Conservation (phyloP, 2,329 filamentous ascomycete species). For the Fonsecaea nubica region DNA sequence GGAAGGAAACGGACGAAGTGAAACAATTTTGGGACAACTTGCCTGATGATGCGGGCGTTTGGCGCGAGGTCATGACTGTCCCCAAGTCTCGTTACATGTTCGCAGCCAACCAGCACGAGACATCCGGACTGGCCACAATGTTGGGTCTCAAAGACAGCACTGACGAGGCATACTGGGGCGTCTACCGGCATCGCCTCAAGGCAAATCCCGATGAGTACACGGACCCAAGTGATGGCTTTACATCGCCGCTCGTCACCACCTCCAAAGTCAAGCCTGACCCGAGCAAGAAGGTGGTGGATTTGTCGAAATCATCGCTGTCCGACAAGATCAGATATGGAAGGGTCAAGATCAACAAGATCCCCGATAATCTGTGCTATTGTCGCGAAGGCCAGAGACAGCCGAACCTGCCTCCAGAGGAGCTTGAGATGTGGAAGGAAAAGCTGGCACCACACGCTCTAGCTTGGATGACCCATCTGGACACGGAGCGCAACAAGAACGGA, state of each 20-base stretch:
- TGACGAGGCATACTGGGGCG: slow-evolving; percentile 29
- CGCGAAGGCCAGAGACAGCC: slow-evolving; percentile 28
- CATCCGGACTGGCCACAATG: slow-evolving; percentile 23
- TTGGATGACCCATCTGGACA: slow-evolving; percentile 30
- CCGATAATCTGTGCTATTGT: slow-evolving; percentile 27
- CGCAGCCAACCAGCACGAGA: slow-evolving; percentile 21
- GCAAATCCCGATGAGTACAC: slow-evolving; percentile 26
- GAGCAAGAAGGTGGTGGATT: slow-evolving; percentile 22
- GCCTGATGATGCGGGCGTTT: slow-evolving; percentile 29
- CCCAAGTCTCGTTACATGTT: slow-evolving; percentile 30
- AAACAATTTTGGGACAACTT: slow-evolving; percentile 25
- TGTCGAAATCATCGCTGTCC: slow-evolving; percentile 5
- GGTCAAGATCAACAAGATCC: slow-evolving; percentile 26
- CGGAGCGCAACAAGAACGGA: slow-evolving; percentile 30
- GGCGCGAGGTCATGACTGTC: slow-evolving; percentile 32
- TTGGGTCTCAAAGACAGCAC: slow-evolving; percentile 24
- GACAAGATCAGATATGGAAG: slow-evolving; percentile 9
- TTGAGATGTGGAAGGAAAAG: slow-evolving; percentile 25
- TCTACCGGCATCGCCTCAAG: slow-evolving; percentile 25
- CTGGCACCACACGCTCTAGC: slow-evolving; percentile 26
- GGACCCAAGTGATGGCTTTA: slow-evolving; percentile 23
- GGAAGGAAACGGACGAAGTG: slow-evolving; percentile 17
- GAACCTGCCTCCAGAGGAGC: slow-evolving; percentile 21
- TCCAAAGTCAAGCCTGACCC: slow-evolving; percentile 12
- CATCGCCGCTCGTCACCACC: slow-evolving; percentile 20